phyloP scores from a whole-genome alignment of 1,139 yeast species.

The Geotrichum cucujoidarum region DNA sequence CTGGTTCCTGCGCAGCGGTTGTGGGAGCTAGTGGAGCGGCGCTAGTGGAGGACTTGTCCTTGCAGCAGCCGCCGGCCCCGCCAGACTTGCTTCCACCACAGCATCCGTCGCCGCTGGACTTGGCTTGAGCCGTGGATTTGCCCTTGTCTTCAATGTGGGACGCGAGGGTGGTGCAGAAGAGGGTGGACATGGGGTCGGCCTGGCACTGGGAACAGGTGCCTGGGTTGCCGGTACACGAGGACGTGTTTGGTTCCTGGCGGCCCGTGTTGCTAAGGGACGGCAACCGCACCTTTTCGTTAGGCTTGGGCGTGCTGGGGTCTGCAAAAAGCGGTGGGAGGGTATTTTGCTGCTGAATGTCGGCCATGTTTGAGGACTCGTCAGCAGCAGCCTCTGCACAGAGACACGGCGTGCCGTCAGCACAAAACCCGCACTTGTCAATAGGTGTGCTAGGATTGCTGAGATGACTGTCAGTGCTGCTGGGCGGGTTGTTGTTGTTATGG shows the following conservation, averaged over 20 bases:
- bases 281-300: background rate
- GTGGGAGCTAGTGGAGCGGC: background rate
- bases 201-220: conserved; percentile 86
- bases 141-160: background rate
- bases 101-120: conserved; percentile 4
- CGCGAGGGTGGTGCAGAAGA: conserved; percentile 82
- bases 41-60: background rate
- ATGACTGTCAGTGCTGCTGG: too few relatives aligned
- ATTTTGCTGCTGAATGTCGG: conserved; percentile 14
- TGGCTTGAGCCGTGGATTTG: background rate
- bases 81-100: conserved; percentile 6
- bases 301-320: background rate
- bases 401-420: conserved; percentile 88
- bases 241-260: background rate
- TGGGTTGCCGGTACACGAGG: conserved; percentile 80
- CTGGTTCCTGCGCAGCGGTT: background rate
- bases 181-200: conserved; percentile 78
- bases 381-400: conserved; percentile 62
- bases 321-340: conserved; percentile 15
- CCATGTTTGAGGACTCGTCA: conserved; percentile 20
- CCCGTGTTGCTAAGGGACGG: background rate
- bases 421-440: conserved; percentile 83
- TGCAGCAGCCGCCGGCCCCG: conserved; percentile 4
- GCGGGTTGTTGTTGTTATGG: background rate
- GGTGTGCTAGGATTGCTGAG: conserved; percentile 35